Evolutionary conservation across 2,329 filamentous ascomycete genomes (phyloP).

Genomic region (Sclerotinia spermophila): DNA sequence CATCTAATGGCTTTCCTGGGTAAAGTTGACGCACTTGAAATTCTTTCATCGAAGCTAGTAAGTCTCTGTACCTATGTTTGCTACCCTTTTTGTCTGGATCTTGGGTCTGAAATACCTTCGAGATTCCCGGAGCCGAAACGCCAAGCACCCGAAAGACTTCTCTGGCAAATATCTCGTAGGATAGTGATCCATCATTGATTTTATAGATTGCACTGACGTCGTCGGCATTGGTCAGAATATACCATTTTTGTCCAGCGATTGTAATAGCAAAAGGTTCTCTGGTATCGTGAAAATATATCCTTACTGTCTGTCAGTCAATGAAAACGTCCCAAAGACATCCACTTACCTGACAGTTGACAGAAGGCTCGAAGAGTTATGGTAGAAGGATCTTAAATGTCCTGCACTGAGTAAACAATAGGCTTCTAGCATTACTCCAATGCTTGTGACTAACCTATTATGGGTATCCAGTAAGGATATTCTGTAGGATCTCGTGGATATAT

Average conservation of each 20-base stretch:
- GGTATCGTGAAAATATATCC: neutral
- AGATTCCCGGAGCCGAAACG: neutral
- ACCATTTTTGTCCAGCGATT: neutral
- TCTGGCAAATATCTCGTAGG: neutral
- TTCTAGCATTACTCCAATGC: too few species aligned
- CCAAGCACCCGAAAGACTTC: neutral
- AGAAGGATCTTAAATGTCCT: neutral
- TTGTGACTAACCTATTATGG: neutral
- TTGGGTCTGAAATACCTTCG: neutral
- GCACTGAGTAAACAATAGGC: neutral
- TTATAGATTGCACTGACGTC: neutral
- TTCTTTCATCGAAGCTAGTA: neutral
- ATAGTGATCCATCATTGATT: neutral
- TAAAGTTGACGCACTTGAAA: neutral
- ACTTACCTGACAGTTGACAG: neutral
- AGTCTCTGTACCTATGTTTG: neutral
- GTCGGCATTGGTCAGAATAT: neutral
- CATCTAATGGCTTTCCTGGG: neutral
- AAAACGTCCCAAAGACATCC: neutral
- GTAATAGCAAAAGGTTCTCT: neutral
- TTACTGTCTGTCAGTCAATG: neutral
- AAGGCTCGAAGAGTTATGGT: neutral
- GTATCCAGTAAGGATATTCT: constrained; percentile 11
- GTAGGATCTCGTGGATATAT: neutral
- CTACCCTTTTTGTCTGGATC: neutral